These are phyloP conservation scores for Delonix regia DNA, from an alignment of 306 rosid genomes.

Conservation along the genomic window DNA sequence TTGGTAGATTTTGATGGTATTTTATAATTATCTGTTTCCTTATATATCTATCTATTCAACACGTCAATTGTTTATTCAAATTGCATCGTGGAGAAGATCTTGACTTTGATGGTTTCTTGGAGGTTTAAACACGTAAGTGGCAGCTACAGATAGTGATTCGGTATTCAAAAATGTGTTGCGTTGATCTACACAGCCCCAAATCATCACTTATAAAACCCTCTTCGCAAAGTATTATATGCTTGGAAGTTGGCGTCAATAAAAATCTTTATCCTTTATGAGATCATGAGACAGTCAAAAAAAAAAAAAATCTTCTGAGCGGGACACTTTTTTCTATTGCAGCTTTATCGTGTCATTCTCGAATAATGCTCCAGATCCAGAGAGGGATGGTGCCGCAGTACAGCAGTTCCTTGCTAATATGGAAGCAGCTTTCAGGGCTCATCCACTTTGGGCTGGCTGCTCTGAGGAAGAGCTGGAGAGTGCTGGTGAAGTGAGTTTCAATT, in stretches of 20 bases:
- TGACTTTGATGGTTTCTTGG: background rate
- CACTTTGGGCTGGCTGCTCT: slow-evolving; percentile 95
- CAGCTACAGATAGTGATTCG: background rate
- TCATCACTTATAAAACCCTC: background rate
- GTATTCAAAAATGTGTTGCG: background rate
- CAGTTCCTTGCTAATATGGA: slow-evolving; percentile 84
- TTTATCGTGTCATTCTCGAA: slow-evolving; percentile 89
- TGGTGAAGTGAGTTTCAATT: slow-evolving; percentile 79
- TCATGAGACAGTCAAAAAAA: background rate
- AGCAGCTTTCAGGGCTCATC: slow-evolving; percentile 91
- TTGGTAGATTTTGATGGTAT: slow-evolving; percentile 1
- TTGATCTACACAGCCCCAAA: background rate
- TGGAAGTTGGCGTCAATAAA: background rate
- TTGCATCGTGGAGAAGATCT: slow-evolving; percentile 2
- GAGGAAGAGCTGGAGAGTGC: slow-evolving; percentile 96
- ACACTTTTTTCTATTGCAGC: slow-evolving; percentile 50
- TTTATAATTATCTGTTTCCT: background rate
- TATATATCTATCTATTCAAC: background rate
- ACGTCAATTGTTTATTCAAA: background rate
- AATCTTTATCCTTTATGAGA: background rate
- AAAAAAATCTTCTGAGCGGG: background rate
- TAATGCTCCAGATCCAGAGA: slow-evolving; percentile 86
- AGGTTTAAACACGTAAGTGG: background rate
- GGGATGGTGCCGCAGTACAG: slow-evolving; percentile 81
- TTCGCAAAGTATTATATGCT: background rate